phyloP scores from a whole-genome alignment of 306 rosid species.

The Quercus gilva region DNA sequence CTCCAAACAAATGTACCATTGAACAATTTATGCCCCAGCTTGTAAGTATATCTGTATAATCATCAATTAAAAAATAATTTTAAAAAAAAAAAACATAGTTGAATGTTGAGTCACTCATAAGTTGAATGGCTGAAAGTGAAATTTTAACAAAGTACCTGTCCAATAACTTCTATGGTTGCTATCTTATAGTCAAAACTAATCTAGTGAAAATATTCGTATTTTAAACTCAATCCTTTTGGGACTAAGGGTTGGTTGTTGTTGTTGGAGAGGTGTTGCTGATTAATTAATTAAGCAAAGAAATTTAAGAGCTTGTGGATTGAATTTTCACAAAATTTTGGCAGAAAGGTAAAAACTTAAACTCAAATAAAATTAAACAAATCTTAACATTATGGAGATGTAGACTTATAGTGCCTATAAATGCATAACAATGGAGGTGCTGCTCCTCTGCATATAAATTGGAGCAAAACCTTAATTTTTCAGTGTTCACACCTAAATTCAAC shows the following conservation, averaged over 20 bases:
- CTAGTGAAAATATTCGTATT: not conserved
- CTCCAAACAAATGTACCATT: slow-evolving; percentile 72
- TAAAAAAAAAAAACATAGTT: not conserved
- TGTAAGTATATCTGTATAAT: slow-evolving; percentile 64
- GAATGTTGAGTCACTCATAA: not conserved
- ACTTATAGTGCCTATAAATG: not conserved
- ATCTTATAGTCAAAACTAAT: not conserved
- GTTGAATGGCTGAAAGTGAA: not conserved
- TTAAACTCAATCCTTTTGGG: not conserved
- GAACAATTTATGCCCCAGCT: slow-evolving; percentile 66
- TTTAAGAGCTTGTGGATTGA: not conserved
- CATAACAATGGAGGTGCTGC: not conserved
- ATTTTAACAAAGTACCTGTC: not conserved
- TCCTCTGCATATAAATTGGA: not conserved
- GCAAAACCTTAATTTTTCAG: not conserved
- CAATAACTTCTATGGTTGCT: not conserved
- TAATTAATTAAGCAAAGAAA: not conserved
- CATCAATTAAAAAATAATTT: not conserved
- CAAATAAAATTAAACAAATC: not conserved
- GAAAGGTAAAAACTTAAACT: not conserved
- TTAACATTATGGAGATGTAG: not conserved
- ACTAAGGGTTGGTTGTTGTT: too few relatives aligned
- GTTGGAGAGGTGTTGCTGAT: not conserved
- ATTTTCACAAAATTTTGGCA: not conserved
- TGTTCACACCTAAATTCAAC: slow-evolving; percentile 10